Conservation (phyloP, 495 filamentous ascomycete genomes). For the Neurospora sp. region DNA sequence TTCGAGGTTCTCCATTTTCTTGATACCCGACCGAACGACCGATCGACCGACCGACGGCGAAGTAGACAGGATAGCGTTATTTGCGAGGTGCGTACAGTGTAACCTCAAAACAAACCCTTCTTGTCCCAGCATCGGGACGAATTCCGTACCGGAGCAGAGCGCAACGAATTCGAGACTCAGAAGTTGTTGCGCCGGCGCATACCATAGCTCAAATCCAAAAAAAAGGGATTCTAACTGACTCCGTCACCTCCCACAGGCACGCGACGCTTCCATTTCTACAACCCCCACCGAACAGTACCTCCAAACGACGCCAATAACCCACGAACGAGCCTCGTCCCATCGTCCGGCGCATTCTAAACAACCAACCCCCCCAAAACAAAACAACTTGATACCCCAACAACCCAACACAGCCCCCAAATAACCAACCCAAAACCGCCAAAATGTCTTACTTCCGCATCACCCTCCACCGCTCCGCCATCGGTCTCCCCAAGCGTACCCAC, state of each 20-base stretch:
- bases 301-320: neutral
- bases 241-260: neutral
- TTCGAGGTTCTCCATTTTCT: neutral
- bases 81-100: neutral
- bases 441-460: slow-evolving; percentile 96
- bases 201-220: too few species aligned
- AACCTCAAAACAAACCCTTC: neutral
- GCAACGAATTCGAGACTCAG: neutral
- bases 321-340: neutral
- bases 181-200: neutral
- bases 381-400: neutral
- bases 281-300: too few species aligned
- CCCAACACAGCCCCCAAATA: neutral
- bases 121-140: neutral
- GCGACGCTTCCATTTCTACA: neutral
- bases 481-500: slow-evolving; percentile 69
- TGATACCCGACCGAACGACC: neutral
- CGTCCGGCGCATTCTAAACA: neutral
- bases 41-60: neutral
- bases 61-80: neutral
- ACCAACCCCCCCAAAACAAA: neutral
- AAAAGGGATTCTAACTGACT: too few species aligned
- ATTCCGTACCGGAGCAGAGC: neutral
- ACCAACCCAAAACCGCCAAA: slow-evolving; percentile 13
- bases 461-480: slow-evolving; percentile 85